These are phyloP conservation scores for Beauveria brongniartii DNA, from an alignment of 2,329 filamentous ascomycete genomes.

Conservation along the genomic window DNA sequence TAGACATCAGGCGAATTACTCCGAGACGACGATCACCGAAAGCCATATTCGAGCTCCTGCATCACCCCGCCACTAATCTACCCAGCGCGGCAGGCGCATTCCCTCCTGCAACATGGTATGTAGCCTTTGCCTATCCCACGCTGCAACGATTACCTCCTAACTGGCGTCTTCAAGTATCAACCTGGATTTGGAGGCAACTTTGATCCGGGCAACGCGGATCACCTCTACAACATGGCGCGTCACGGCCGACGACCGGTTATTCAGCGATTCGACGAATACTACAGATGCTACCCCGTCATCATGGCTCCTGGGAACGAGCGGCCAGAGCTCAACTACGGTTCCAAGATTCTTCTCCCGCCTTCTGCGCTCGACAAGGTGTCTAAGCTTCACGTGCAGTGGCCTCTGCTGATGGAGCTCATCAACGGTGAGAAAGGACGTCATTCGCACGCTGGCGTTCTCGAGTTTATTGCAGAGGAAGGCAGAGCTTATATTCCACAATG, in stretches of 20 bases:
- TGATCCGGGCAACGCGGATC: constrained; percentile 39
- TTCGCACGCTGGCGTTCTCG: constrained; percentile 89
- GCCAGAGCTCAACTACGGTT: constrained; percentile 86
- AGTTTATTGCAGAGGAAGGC: constrained; percentile 96
- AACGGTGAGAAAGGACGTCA: constrained; percentile 74
- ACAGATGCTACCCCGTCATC: constrained; percentile 88
- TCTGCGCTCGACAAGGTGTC: constrained; percentile 96
- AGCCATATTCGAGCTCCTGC: not conserved
- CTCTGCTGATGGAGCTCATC: constrained; percentile 90
- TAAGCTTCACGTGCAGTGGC: constrained; percentile 91
- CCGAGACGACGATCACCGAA: not conserved
- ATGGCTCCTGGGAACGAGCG: constrained; percentile 91
- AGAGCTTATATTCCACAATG: constrained; percentile 94
- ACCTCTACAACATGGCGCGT: constrained; percentile 41
- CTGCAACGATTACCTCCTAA: not conserved
- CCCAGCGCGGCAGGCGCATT: not conserved
- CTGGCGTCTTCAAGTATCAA: constrained; percentile 21
- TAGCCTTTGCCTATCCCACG: not conserved
- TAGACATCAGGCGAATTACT: not conserved
- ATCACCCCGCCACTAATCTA: not conserved
- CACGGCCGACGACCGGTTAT: constrained; percentile 39
- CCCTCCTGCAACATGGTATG: constrained; percentile 3
- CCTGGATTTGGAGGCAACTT: constrained; percentile 34
- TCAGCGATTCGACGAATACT: constrained; percentile 95
- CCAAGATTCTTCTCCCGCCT: constrained; percentile 95